Base-by-base conservation (phyloP, 2,329 filamentous ascomycete species). In the Cercospora beticola region DNA sequence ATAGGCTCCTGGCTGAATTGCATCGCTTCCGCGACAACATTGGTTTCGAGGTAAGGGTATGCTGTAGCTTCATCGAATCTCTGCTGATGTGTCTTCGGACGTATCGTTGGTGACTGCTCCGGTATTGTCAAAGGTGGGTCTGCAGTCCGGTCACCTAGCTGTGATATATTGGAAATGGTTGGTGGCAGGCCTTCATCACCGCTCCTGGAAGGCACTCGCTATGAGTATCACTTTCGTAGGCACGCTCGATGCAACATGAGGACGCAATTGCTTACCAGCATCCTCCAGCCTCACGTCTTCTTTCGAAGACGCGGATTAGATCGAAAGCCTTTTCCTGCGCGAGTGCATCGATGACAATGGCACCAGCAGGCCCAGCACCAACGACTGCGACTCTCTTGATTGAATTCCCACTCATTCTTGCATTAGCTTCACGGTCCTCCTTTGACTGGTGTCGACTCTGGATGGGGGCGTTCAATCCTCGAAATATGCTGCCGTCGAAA, bases 41-140 rank as follows among this genome's bases (percentile, higher is more conserved):
- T 91, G 2, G 88, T 90, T 74, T 90, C 87, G n/a, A 90, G 79
- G 21, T 86, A 84, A 0, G 87, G 86, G 71, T 90, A 90, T 18
- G 90, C 82, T 0, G 86, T 86, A 0, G 87, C 87, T 68, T 89
- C 87, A 12, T 81, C 78, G 73, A 85, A 88, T 2, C 87, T 84
- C 18, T 83, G 81, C 66, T 82, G 81, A 1, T 75, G 68, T 12
- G 79, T 76, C 49, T 80, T 81, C 0, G 83, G 80, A 0, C 81
- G 80, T 63, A 81, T 78, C 0, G 83, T 79, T 3, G 87, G 88
- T 0, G 89, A 76, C 0, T 72, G 68, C 1, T 78, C 66, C 0
- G 87, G 87, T 21, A 87, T 79, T 2, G 79, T 16, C 14, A 68
- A 31, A 36, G 67, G 62, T 26, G 46, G 31, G 58, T 68, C 67